A percentile compares a stretch with the other conserved stretches of the same genome.
Evolutionary conservation across 768 basidiomycete genomes (phyloP).

Genomic region (Panus rudis): DNA sequence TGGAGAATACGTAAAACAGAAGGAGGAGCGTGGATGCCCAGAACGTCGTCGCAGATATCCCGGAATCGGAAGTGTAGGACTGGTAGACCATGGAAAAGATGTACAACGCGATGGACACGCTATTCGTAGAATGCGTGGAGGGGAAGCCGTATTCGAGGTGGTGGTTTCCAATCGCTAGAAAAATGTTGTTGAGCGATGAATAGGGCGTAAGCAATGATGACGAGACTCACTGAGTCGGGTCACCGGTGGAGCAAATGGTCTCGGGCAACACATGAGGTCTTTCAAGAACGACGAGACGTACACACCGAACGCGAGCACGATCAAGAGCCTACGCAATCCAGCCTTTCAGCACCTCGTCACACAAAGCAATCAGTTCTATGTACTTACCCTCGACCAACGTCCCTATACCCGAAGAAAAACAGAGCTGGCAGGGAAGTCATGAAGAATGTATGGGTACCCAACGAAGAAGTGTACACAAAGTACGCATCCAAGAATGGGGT

Average conservation of each 20-base stretch:
- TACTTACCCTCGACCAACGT: slow-evolving; percentile 68
- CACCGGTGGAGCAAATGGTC: slow-evolving; percentile 88
- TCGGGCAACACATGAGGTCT: slow-evolving; percentile 83
- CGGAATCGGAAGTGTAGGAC: slow-evolving; percentile 27
- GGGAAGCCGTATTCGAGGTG: slow-evolving; percentile 95
- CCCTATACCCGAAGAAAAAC: slow-evolving; percentile 81
- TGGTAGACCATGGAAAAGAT: slow-evolving; percentile 53
- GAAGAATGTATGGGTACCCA: slow-evolving; percentile 90
- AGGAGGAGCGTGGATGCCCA: slow-evolving; percentile 34
- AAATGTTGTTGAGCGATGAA: background rate
- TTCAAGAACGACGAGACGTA: slow-evolving; percentile 85
- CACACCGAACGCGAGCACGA: slow-evolving; percentile 71
- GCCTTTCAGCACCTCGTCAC: slow-evolving; percentile 3
- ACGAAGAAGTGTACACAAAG: slow-evolving; percentile 75
- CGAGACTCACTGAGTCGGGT: slow-evolving; percentile 69
- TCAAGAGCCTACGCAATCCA: slow-evolving; percentile 43
- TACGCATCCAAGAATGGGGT: slow-evolving; percentile 68
- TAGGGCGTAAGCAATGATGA: background rate
- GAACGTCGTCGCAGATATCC: slow-evolving; percentile 36
- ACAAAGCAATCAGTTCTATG: background rate
- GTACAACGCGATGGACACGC: slow-evolving; percentile 83
- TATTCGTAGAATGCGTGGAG: slow-evolving; percentile 91
- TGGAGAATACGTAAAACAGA: slow-evolving; percentile 54
- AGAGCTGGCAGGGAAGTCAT: slow-evolving; percentile 80
- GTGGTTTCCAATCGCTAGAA: slow-evolving; percentile 64